Evolutionary conservation across 768 basidiomycete species (phyloP), one percentile per base, ranked within the genome.

Genomic region (Naematelia aurantialba): DNA sequence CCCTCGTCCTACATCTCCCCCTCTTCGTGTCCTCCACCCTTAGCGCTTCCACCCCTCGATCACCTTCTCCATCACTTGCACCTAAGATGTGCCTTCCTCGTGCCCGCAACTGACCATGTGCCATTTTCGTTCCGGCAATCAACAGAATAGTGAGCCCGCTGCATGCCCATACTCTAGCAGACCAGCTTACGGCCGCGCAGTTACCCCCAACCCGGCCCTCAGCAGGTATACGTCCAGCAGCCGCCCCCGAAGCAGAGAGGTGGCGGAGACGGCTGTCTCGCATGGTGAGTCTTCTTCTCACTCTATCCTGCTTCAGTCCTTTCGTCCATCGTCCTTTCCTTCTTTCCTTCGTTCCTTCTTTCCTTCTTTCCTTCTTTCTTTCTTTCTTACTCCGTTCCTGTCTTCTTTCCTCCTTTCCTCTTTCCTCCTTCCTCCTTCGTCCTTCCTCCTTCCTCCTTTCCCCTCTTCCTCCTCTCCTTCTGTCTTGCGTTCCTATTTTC

Each of bases 191-290:
- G 44, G 45, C 29, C 12, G 8, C 34, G 29, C 49, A 71, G 69
- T 64, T 81, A 83, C 54, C 83, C 83, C 14, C 83, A 86, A 63
- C 85, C 85, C 17, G 85, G 84, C 64, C 89, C 89, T 17, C 88
- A 90, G 74, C 85, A 86, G 0, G 85, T 90, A 53, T 87, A 88
- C 70, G 87, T 89, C 45, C 68, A 73, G 53, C 80, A 70, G 72
- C 82, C 75, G 74, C 59, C 83, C 60, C 83, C 83, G 64, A 79
- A 79, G 31, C 74, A 78, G 25, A 79, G 81, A 42, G 76, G 74
- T 19, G 79, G 82, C 42, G 85, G 83, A 67, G 80, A 81, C 76
- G 86, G 87, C 13, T 89, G 87, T 75, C 78, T 86, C 69, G 84
- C 86, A 21, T 73, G 72, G 70, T 75, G 51, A 55, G 72, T 70